Evolutionary conservation across 495 filamentous ascomycete genomes (phyloP).

Genomic region (Lasiosphaeria miniovina): DNA sequence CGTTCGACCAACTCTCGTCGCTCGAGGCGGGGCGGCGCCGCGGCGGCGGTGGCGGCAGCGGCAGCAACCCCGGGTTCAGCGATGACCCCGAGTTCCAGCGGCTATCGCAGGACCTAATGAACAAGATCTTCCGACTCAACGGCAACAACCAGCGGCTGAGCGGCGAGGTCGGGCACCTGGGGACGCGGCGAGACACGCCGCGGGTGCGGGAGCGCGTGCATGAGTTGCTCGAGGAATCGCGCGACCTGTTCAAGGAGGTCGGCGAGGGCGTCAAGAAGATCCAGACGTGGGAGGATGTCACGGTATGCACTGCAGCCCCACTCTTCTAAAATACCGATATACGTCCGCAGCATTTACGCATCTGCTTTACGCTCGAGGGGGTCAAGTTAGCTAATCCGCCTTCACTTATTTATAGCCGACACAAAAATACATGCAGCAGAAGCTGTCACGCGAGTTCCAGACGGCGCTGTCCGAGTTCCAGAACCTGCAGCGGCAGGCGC

Average conservation of each 20-base stretch:
- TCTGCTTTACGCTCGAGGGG: no score
- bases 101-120: slow-evolving; percentile 75
- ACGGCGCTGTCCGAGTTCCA: slow-evolving; percentile 87
- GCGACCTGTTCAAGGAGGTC: slow-evolving; percentile 83
- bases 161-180: slow-evolving; percentile 77
- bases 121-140: slow-evolving; percentile 82
- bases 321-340: background rate
- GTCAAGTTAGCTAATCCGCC: background rate
- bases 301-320: slow-evolving; percentile 54
- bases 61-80: slow-evolving; percentile 57
- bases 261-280: slow-evolving; percentile 92
- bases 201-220: slow-evolving; percentile 87
- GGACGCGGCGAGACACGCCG: slow-evolving; percentile 87
- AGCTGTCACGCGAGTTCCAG: slow-evolving; percentile 88
- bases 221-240: slow-evolving; percentile 78
- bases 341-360: slow-evolving; percentile 16
- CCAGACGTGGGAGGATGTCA: slow-evolving; percentile 85
- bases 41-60: slow-evolving; percentile 8
- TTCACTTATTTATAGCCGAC: slow-evolving; percentile 56
- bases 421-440: slow-evolving; percentile 87
- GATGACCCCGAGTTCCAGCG: slow-evolving; percentile 92
- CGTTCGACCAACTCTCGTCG: slow-evolving; percentile 80
- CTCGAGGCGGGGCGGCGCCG: slow-evolving; percentile 64
- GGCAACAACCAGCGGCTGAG: slow-evolving; percentile 78
- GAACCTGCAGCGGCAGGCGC: slow-evolving; percentile 74